Evolutionary conservation across 1,284 basidiomycete species (phyloP), one percentile per base, ranked within the genome.

Genomic region (Ceratobasidium sp.): DNA sequence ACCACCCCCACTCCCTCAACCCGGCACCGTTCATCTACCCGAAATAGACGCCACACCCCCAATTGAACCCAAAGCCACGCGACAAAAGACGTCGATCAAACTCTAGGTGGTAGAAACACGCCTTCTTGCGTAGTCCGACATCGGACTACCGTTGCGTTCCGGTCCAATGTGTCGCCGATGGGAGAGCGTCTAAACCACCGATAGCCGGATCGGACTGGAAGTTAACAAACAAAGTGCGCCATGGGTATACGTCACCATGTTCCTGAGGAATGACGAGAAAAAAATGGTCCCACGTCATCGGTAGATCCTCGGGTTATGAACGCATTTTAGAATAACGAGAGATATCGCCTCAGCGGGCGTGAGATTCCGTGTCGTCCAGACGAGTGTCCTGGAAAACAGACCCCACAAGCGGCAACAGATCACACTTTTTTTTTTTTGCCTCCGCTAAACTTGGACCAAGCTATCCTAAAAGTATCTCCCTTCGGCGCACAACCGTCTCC

Each of bases 191-290:
- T n/a, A n/a, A n/a, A n/a, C n/a, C n/a, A n/a, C 0, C 12, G 2
- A 3, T 5, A 28, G 40, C 26, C 1, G n/a, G 46, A 46, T 9
- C 49, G 40, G 4, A 12, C 0, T 39, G 18, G 40, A 23, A 64
- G n/a, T n/a, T n/a, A n/a, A n/a, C 23, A 64, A 64, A 64, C 44
- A 64, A 64, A 64, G 18, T n/a, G 39, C 61, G 61, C 61, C 40
- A 10, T 5, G 56, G 23, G 15, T 39, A n/a, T 9, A 15, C 49
- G 49, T 51, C 49, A 46, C 9, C 46, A 12, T 46, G 46, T 7
- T 15, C 18, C 44, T 3, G 10, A 15, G 46, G 46, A 1, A 15
- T 46, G 9, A 46, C 46, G 9, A 46, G 46, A 15, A 46, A 9
- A 46, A 46, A 9, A 12, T 46, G 46, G 46, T n/a, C n/a, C n/a